Conservation (phyloP, 2,329 filamentous ascomycete genomes). For the Cladosporium sp. region DNA sequence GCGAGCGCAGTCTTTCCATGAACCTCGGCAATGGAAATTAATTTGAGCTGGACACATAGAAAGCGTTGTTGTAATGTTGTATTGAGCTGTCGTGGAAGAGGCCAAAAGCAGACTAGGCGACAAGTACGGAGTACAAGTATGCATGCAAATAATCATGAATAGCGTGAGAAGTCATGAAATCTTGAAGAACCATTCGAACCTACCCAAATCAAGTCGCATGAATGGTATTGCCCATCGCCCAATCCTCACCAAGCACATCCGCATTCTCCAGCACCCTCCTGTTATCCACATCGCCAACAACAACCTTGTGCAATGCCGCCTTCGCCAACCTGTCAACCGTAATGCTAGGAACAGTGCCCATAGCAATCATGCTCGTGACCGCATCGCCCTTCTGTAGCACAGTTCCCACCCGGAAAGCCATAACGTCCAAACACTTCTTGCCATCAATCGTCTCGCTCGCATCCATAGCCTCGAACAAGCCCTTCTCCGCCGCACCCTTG, state of each 20-base stretch:
- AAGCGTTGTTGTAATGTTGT: too few relatives aligned
- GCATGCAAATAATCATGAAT: background rate
- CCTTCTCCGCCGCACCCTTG: conserved; percentile 36
- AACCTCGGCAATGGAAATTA: too few relatives aligned
- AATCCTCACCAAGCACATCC: conserved; percentile 33
- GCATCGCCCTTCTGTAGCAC: conserved; percentile 30
- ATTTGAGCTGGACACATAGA: too few relatives aligned
- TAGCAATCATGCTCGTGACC: conserved; percentile 14
- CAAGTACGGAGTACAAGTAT: background rate
- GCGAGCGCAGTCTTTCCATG: too few relatives aligned
- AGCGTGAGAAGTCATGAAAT: conserved; percentile 8
- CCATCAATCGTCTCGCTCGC: conserved; percentile 25
- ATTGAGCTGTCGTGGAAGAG: too few relatives aligned
- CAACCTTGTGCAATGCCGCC: conserved; percentile 26
- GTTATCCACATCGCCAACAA: conserved; percentile 27
- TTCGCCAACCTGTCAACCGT: conserved; percentile 31
- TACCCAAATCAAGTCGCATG: background rate
- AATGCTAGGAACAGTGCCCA: conserved; percentile 22
- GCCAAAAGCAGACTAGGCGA: too few relatives aligned
- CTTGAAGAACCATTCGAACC: background rate
- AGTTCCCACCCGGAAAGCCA: conserved; percentile 30
- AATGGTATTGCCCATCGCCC: conserved; percentile 31
- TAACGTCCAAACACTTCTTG: conserved; percentile 32
- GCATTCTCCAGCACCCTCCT: conserved; percentile 34
- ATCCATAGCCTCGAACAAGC: conserved; percentile 29